These are phyloP conservation scores for Dimargaris xerosporica DNA, from an alignment of 192 early-diverging fungal species.

Conservation along the genomic window DNA sequence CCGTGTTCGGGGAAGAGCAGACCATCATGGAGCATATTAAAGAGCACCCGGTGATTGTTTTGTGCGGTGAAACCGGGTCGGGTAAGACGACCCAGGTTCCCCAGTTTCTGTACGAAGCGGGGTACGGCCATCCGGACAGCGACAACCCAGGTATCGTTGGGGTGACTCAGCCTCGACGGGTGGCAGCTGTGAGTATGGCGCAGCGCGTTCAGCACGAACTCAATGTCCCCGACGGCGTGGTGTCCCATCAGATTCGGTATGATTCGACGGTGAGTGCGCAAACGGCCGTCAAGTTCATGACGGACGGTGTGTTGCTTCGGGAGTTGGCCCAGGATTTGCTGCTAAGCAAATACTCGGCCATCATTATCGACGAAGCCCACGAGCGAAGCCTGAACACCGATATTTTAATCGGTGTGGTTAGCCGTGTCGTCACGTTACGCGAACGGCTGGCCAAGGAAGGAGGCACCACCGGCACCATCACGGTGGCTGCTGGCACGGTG, in stretches of 20 bases:
- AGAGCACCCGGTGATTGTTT: constrained; percentile 71
- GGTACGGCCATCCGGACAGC: constrained; percentile 72
- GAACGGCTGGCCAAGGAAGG: constrained; percentile 39
- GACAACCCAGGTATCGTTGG: constrained; percentile 82
- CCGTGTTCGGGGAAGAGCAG: constrained; percentile 90
- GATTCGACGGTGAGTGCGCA: constrained; percentile 58
- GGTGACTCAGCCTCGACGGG: constrained; percentile 94
- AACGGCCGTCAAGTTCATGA: constrained; percentile 98
- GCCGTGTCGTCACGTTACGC: constrained; percentile 71
- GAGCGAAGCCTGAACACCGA: constrained; percentile 96
- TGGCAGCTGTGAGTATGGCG: constrained; percentile 95
- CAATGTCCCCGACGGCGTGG: constrained; percentile 42
- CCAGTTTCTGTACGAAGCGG: constrained; percentile 95
- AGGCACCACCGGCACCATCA: too few relatives aligned
- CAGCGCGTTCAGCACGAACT: constrained; percentile 88
- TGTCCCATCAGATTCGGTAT: constrained; percentile 68
- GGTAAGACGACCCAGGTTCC: constrained; percentile 97
- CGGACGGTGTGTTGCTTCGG: constrained; percentile 94
- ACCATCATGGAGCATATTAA: constrained; percentile 92
- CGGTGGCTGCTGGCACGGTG: constrained; percentile 23
- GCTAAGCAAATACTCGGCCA: constrained; percentile 81
- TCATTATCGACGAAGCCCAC: constrained; percentile 99
- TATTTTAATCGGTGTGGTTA: constrained; percentile 92
- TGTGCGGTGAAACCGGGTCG: constrained; percentile 97
- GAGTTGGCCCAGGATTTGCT: constrained; percentile 81